A percentile compares a stretch with the other conserved stretches of the same genome.
These are phyloP conservation scores for Suillus subalutaceus DNA, from an alignment of 768 basidiomycete genomes.

Conservation along the genomic window DNA sequence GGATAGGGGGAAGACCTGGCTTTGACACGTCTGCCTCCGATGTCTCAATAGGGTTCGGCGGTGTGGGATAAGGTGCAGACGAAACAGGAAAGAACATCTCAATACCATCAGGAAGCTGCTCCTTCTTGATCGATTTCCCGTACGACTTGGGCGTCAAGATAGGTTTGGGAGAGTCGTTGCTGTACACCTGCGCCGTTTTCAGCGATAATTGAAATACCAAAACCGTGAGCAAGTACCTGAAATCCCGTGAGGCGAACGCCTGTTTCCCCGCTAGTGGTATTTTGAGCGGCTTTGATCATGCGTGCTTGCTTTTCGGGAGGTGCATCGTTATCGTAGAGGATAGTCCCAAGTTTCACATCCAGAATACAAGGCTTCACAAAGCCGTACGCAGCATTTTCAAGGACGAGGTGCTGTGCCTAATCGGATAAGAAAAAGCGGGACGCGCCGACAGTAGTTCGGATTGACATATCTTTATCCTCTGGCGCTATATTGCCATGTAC, in stretches of 20 bases:
- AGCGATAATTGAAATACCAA: conserved; percentile 7
- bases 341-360: conserved; percentile 92
- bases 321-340: conserved; percentile 75
- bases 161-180: conserved; percentile 56
- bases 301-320: conserved; percentile 73
- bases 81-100: conserved; percentile 74
- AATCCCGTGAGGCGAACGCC: conserved; percentile 90
- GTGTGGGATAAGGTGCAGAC: conserved; percentile 15
- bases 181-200: conserved; percentile 60
- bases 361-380: conserved; percentile 86
- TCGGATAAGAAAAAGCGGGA: background rate
- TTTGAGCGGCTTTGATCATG: conserved; percentile 71
- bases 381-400: conserved; percentile 78
- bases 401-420: conserved; percentile 67
- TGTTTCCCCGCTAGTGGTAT: conserved; percentile 73
- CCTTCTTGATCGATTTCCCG: conserved; percentile 71
- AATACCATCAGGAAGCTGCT: conserved; percentile 78
- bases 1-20: conserved; percentile 56
- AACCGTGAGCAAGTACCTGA: conserved; percentile 55
- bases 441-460: background rate
- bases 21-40: conserved; percentile 16
- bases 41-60: background rate
- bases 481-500: conserved; percentile 24
- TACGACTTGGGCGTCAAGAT: conserved; percentile 72
- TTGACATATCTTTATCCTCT: conserved; percentile 49